Conservation (phyloP, 2,329 filamentous ascomycete species). For the Didymella pinodella region DNA sequence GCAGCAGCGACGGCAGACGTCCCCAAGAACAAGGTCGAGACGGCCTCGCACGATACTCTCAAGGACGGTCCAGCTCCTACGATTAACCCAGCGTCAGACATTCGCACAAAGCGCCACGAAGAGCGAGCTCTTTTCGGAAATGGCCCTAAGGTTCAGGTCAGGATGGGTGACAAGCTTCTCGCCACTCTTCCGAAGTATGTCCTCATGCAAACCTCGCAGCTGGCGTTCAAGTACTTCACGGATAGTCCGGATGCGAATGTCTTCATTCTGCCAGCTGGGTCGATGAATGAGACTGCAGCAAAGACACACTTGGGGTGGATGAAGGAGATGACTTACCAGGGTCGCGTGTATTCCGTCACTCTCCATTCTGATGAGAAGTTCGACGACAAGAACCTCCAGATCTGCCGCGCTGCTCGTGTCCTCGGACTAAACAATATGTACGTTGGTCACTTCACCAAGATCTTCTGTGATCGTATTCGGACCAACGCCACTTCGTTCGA, state of each 20-base stretch:
- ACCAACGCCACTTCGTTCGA: constrained; percentile 20
- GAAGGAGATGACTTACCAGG: constrained; percentile 32
- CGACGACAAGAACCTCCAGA: constrained; percentile 34
- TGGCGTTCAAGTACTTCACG: constrained; percentile 33
- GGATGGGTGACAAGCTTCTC: constrained; percentile 26
- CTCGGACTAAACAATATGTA: constrained; percentile 43
- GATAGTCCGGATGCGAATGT: constrained; percentile 22
- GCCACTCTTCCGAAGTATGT: constrained; percentile 34
- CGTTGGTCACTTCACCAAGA: constrained; percentile 42
- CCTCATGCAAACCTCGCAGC: constrained; percentile 40
- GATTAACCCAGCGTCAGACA: constrained; percentile 23
- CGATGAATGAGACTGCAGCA: constrained; percentile 31
- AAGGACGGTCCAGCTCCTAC: constrained; percentile 21
- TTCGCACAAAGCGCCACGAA: constrained; percentile 34
- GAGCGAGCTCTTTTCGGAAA: constrained; percentile 33
- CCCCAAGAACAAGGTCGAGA: background rate
- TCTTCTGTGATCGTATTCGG: constrained; percentile 42
- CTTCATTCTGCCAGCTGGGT: constrained; percentile 26
- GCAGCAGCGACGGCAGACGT: background rate
- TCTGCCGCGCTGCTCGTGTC: constrained; percentile 36
- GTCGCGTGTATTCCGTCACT: constrained; percentile 35
- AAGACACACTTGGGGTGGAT: constrained; percentile 36
- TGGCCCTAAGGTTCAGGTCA: constrained; percentile 33
- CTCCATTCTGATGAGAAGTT: constrained; percentile 25
- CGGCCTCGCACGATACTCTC: background rate